Conservation (phyloP, 192 early-diverging fungal species). For the Mortierella hygrophila region DNA sequence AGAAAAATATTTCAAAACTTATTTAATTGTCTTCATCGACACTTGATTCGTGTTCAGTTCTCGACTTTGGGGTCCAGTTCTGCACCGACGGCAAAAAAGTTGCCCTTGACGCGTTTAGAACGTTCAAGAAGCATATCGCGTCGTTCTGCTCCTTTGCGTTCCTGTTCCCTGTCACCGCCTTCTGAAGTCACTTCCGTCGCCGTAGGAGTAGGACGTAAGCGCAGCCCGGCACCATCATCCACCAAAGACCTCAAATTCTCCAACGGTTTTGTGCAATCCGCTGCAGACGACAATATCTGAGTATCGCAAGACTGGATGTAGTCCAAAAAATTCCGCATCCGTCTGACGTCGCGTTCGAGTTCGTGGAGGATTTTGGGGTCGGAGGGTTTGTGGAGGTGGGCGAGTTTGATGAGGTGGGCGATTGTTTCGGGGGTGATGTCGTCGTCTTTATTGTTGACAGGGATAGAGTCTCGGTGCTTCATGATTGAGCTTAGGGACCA, state of each 20-base stretch:
- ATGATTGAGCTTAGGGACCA: slow-evolving; percentile 42
- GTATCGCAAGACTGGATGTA: slow-evolving; percentile 32
- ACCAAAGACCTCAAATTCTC: slow-evolving; percentile 41
- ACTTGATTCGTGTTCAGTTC: neutral
- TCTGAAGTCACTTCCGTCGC: neutral
- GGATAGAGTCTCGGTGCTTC: slow-evolving; percentile 14
- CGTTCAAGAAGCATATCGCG: slow-evolving; percentile 23
- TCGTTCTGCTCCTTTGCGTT: slow-evolving; percentile 7
- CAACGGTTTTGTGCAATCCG: neutral
- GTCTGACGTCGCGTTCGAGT: slow-evolving; percentile 34
- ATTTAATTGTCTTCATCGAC: neutral
- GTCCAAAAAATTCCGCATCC: slow-evolving; percentile 43
- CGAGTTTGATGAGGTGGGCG: slow-evolving; percentile 25
- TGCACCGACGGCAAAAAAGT: slow-evolving; percentile 46
- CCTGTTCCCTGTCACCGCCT: neutral
- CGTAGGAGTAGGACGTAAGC: neutral
- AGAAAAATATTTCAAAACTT: neutral
- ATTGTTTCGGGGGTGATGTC: slow-evolving; percentile 44
- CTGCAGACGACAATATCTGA: neutral
- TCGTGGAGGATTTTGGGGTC: slow-evolving; percentile 26
- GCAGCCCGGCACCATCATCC: slow-evolving; percentile 39
- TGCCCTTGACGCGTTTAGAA: slow-evolving; percentile 35
- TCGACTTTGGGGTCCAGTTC: slow-evolving; percentile 27
- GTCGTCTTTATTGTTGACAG: neutral
- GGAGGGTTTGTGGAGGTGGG: slow-evolving; percentile 35